Evolutionary conservation across 306 rosid species (phyloP).

Genomic region (Boehmeria nivea): DNA sequence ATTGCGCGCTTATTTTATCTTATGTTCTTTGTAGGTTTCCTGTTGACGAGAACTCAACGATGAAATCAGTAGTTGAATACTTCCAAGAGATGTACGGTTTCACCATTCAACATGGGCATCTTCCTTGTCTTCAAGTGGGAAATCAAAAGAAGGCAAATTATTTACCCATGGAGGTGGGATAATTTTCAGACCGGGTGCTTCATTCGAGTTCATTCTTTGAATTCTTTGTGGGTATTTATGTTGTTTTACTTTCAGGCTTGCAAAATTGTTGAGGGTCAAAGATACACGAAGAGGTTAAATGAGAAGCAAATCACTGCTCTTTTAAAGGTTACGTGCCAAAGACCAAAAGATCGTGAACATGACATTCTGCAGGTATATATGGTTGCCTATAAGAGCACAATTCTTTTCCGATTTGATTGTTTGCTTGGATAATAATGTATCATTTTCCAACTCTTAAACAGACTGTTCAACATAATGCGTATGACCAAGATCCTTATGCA

Average conservation of each 20-base stretch:
- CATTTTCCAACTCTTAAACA: constrained; percentile 24
- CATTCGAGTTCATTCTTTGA: not conserved
- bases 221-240: constrained; percentile 4
- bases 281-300: constrained; percentile 87
- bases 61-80: constrained; percentile 96
- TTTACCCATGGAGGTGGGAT: constrained; percentile 91
- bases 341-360: constrained; percentile 91
- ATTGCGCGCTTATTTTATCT: not conserved
- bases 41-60: constrained; percentile 85
- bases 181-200: not conserved
- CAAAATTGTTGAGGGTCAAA: constrained; percentile 97
- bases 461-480: constrained; percentile 85
- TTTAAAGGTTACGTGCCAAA: constrained; percentile 89
- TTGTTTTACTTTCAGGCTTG: constrained; percentile 58
- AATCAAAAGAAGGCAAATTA: constrained; percentile 95
- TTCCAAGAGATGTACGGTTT: constrained; percentile 98
- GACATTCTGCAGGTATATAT: constrained; percentile 87
- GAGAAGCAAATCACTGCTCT: constrained; percentile 94
- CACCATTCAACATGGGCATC: constrained; percentile 85
- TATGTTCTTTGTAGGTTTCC: constrained; percentile 59
- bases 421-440: constrained; percentile 4
- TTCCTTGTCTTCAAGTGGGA: constrained; percentile 99
- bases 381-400: not conserved
- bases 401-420: not conserved
- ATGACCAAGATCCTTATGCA: constrained; percentile 90